phyloP scores from a whole-genome alignment of 1,284 basidiomycete genomes.

The Wallemia ichthyophaga region DNA sequence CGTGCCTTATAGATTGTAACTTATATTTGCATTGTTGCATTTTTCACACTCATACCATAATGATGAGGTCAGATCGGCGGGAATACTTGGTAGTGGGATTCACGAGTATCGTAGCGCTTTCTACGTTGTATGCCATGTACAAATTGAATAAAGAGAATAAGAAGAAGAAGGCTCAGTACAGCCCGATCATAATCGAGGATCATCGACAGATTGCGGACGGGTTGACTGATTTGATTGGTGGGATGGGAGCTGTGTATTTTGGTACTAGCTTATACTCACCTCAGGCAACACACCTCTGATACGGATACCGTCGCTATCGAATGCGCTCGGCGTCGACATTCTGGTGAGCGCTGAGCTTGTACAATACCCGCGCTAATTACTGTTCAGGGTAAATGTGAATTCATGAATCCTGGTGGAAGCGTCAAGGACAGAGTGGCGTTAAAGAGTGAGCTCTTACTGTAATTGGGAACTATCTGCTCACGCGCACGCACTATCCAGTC shows the following conservation, averaged over 20 bases:
- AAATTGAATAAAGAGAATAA: not conserved
- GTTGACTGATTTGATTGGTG: not conserved
- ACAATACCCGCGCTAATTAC: not conserved
- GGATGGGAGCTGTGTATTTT: not conserved
- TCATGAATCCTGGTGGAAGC: constrained; percentile 83
- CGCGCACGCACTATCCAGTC: constrained; percentile 22
- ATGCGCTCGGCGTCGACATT: constrained; percentile 74
- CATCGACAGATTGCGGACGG: not conserved
- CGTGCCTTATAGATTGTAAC: not conserved
- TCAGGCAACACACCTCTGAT: constrained; percentile 79
- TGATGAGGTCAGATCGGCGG: not conserved
- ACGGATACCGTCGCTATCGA: constrained; percentile 64
- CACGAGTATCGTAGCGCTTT: not conserved
- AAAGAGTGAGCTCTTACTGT: constrained; percentile 27
- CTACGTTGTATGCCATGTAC: not conserved
- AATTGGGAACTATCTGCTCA: not conserved
- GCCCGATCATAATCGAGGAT: not conserved
- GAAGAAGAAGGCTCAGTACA: not conserved
- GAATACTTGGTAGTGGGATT: not conserved
- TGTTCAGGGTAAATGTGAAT: constrained; percentile 64
- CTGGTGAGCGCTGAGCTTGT: constrained; percentile 18
- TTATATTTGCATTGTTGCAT: not conserved
- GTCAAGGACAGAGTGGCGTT: constrained; percentile 91
- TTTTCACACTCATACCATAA: not conserved
- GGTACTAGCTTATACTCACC: no score